These are phyloP conservation scores for Termitomyces titanicus DNA, from an alignment of 768 basidiomycete genomes.

Conservation along the genomic window DNA sequence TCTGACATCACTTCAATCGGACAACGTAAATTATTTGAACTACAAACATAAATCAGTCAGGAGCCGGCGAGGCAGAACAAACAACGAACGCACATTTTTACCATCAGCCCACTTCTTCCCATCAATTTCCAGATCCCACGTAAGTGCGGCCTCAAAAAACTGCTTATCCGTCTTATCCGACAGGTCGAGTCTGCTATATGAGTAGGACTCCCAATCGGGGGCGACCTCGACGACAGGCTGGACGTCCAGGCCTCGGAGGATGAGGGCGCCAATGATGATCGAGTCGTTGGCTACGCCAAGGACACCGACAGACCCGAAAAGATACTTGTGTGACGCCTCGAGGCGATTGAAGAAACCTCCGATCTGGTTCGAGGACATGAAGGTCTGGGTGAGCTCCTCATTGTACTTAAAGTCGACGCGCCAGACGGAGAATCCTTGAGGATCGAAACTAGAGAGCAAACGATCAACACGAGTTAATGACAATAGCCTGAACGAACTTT, in stretches of 20 bases:
- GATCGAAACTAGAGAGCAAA: constrained; percentile 63
- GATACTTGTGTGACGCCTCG: constrained; percentile 94
- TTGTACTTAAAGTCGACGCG: constrained; percentile 97
- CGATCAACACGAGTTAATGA: neutral
- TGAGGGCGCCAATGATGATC: constrained; percentile 75
- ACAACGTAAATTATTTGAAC: neutral
- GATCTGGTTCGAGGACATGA: constrained; percentile 95
- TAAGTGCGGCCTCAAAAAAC: constrained; percentile 89
- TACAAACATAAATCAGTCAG: neutral
- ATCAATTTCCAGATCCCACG: constrained; percentile 87
- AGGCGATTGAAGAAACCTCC: constrained; percentile 98
- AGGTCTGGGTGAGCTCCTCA: constrained; percentile 84
- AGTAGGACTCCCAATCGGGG: constrained; percentile 91
- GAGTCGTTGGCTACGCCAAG: constrained; percentile 78
- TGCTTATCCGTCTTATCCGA: constrained; percentile 69
- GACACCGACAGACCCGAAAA: constrained; percentile 91
- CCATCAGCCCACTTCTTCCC: constrained; percentile 79
- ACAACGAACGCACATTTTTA: constrained; percentile 55
- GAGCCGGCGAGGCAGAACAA: neutral
- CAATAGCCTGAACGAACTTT: constrained; percentile 51
- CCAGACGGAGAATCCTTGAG: constrained; percentile 87
- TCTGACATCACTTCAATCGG: neutral
- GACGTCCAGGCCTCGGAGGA: constrained; percentile 77
- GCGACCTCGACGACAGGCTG: constrained; percentile 72
- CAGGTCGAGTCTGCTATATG: constrained; percentile 74